phyloP scores from a whole-genome alignment of 2,329 filamentous ascomycete species.

The Xylaria digitata region DNA sequence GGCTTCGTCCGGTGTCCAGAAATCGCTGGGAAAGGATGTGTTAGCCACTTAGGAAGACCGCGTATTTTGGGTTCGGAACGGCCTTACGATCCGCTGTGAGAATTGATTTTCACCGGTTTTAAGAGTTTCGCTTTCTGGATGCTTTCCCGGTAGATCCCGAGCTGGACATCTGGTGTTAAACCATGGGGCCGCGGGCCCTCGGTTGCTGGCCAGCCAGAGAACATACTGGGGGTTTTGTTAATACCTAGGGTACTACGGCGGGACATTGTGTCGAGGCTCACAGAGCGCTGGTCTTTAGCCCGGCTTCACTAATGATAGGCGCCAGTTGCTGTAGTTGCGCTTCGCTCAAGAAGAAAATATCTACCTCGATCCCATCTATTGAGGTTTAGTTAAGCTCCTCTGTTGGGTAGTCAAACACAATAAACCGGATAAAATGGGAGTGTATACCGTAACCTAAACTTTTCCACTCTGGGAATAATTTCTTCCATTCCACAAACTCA shows the following conservation, averaged over 20 bases:
- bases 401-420: not conserved
- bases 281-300: conserved; percentile 15
- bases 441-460: conserved; percentile 9
- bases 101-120: conserved; percentile 10
- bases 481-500: conserved; percentile 8
- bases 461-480: conserved; percentile 13
- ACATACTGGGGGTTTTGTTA: conserved; percentile 5
- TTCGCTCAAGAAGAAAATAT: conserved; percentile 20
- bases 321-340: conserved; percentile 8
- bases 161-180: conserved; percentile 14
- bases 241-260: not conserved
- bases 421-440: not conserved
- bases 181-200: conserved; percentile 14
- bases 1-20: conserved; percentile 18
- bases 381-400: not conserved
- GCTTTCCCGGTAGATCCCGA: conserved; percentile 17
- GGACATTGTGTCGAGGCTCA: not conserved
- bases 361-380: conserved; percentile 17
- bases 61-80: not conserved
- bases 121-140: not conserved
- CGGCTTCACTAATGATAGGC: conserved; percentile 6
- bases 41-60: not conserved
- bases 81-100: conserved; percentile 23
- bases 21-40: conserved; percentile 6
- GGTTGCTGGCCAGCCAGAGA: conserved; percentile 10